Base-by-base conservation (phyloP, 371 early-diverging fungal genomes). In the Mucor sp. region DNA sequence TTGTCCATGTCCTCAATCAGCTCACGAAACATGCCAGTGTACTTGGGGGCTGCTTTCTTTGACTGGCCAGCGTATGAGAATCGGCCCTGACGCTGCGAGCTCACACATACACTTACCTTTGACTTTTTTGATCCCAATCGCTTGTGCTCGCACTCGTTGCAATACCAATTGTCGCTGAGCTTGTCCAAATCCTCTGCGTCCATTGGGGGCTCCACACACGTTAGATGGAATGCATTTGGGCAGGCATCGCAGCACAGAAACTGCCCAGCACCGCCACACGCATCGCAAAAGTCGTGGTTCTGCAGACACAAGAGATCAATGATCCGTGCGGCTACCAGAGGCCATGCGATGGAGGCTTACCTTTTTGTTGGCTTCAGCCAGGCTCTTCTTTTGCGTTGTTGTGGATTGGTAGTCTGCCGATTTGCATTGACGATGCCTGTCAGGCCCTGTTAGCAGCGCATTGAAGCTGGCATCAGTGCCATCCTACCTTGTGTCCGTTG, bases 181-280 rank as follows among this genome's bases (percentile, higher is more conserved):
- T 84, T 67, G 21, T 70, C 77, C 1, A 89, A 79, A 25, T 81
- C 79, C 28, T 79, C 78, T 27, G 53, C 15, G 15, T 53, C 53
- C 76, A 92, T 77, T 6, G 92, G 92, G 17, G 93, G 93, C 48
- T 90, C 85, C 9, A 89, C 77, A 65, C 93, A 92, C 7, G 85
- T 73, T 67, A 92, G 90, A 70, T 92, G 93, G 69, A 90, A 92
- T 11, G 87, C 87, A 56, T 84, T 85, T 23, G 93, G 93, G 63
- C 93, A 92, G 11, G 77, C 78, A 69, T 92, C 93, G 69, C 93
- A 92, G 66, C 92, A 92, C 59, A 92, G 63, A 43, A 92, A 87
- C 48, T 83, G 82, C 0, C 93, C 93, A 1, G 77, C 72, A 21
- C 80, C 85, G 3, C 83, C 81, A 72, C 93, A 92, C 1, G 87